Evolutionary conservation across 2,329 filamentous ascomycete species (phyloP), one percentile per base, ranked within the genome.

Genomic region (Alternaria triticina): DNA sequence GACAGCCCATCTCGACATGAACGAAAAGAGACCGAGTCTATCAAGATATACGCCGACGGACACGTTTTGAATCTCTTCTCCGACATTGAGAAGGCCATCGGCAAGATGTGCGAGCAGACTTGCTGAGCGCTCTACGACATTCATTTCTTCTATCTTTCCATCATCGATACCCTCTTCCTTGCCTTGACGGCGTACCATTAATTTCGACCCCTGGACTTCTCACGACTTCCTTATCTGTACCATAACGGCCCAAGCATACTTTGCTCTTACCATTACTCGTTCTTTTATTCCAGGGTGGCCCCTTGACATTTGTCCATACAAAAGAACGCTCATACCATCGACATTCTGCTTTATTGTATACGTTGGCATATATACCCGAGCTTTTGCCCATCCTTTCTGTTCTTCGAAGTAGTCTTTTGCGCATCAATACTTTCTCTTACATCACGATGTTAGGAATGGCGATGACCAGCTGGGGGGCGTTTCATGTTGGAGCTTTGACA

Each of bases 31-130:
- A 80, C 80, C 12, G 78, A 82, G 65, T 81, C 79, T 13, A 82
- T 82, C 72, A 81, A 79, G 62, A 81, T 82, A 55, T 82, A 82
- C 67, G 80, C 80, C 40, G 80, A 82, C 55, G 79, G 78, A 23
- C 78, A 81, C 40, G 80, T 81, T 23, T 73, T 82, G 27, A 80
- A 75, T 57, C 73, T 82, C 4, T 82, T 81, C 63, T 78, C 77
- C 10, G 79, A 82, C 62, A 81, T 82, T 47, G 79, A 82, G 57
- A 77, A 78, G 62, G 80, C 80, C 23, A 80, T 82, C 52, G 78
- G 77, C 51, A 75, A 79, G 67, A 80, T 82, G 80, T 82, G 80
- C 70, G 80, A 82, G 65, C 77, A 79, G 67, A 69, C 77, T 23
- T 79, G 76, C 70, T 80, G 62, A 72, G 69, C 25, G 52, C 28